Evolutionary conservation across 2,329 filamentous ascomycete species (phyloP).

Genomic region (Hysterium pulicare): DNA sequence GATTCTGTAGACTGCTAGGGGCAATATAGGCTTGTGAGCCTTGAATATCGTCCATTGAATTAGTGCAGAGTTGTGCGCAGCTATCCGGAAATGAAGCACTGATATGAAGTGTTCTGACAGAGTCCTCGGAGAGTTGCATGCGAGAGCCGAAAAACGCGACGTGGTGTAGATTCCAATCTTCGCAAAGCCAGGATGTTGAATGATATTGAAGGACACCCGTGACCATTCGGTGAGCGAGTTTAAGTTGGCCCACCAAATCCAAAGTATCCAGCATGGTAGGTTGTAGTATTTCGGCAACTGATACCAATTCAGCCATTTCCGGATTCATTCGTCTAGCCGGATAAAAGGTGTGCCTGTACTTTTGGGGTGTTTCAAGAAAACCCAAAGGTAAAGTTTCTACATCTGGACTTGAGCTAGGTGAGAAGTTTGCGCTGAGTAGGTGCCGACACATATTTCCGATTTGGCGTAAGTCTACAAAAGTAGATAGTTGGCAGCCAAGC

Average conservation of each 20-base stretch:
- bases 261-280: too few relatives aligned
- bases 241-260: not conserved
- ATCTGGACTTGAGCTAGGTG: too few relatives aligned
- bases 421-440: too few relatives aligned
- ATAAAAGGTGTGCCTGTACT: too few relatives aligned
- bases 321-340: too few relatives aligned
- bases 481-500: too few relatives aligned
- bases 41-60: not conserved
- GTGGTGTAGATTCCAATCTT: not conserved
- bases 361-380: too few relatives aligned
- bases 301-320: too few relatives aligned
- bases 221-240: not conserved
- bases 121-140: not conserved
- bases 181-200: constrained; percentile 2
- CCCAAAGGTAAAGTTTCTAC: too few relatives aligned
- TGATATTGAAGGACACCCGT: constrained; percentile 3
- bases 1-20: not conserved
- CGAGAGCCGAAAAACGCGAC: not conserved
- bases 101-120: not conserved
- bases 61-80: not conserved
- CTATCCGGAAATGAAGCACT: not conserved
- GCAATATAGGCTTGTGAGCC: not conserved
- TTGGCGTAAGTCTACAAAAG: too few relatives aligned
- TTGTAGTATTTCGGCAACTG: too few relatives aligned
- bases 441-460: too few relatives aligned